These are phyloP conservation scores for Colletotrichum neosansevieriae DNA, from an alignment of 2,329 filamentous ascomycete species.

Conservation along the genomic window DNA sequence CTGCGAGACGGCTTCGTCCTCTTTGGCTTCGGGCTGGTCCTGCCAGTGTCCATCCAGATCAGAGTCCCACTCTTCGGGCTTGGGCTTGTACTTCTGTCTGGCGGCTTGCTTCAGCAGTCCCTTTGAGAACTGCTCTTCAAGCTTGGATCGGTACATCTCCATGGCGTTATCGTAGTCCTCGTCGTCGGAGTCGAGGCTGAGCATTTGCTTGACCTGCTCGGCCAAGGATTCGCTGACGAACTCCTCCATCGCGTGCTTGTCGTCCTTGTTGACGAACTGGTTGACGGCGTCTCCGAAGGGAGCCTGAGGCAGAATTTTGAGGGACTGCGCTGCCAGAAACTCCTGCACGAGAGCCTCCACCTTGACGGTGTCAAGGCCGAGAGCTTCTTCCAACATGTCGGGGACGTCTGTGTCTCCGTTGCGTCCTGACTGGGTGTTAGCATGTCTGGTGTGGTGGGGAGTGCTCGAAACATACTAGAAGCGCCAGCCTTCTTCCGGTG, in stretches of 20 bases:
- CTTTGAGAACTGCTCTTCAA: slow-evolving; percentile 78
- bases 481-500: slow-evolving; percentile 83
- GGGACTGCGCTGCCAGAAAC: slow-evolving; percentile 85
- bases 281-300: slow-evolving; percentile 93
- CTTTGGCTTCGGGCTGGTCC: slow-evolving; percentile 77
- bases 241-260: slow-evolving; percentile 89
- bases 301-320: slow-evolving; percentile 93
- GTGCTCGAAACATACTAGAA: slow-evolving; percentile 53
- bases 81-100: slow-evolving; percentile 75
- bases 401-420: slow-evolving; percentile 69
- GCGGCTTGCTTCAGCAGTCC: slow-evolving; percentile 66
- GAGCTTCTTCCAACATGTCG: slow-evolving; percentile 72
- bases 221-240: slow-evolving; percentile 81
- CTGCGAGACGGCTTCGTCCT: slow-evolving; percentile 56
- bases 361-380: slow-evolving; percentile 81
- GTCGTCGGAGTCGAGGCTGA: slow-evolving; percentile 74
- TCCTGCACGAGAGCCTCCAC: slow-evolving; percentile 91
- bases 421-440: slow-evolving; percentile 44
- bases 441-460: background rate
- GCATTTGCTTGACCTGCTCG: slow-evolving; percentile 77
- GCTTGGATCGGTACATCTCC: slow-evolving; percentile 75
- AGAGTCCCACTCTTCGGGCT: slow-evolving; percentile 87
- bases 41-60: slow-evolving; percentile 90
- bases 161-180: slow-evolving; percentile 80
- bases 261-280: slow-evolving; percentile 94